Evolutionary conservation across 1,284 basidiomycete genomes (phyloP).

Genomic region (Coniferiporia weirii): DNA sequence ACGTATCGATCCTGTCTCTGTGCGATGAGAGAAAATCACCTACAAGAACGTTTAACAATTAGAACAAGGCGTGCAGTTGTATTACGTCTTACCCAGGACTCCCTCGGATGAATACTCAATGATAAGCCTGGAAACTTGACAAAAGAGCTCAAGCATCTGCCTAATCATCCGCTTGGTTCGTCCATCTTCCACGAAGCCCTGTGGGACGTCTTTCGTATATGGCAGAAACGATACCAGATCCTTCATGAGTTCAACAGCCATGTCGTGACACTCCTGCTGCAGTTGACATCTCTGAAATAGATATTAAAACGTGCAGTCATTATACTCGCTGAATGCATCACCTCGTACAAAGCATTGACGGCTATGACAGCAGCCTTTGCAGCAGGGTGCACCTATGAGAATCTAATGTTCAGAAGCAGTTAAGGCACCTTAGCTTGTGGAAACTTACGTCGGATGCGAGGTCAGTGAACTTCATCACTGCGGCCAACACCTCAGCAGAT

Average conservation of each 20-base stretch:
- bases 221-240: not conserved
- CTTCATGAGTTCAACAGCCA: not conserved
- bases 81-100: not conserved
- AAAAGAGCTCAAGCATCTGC: not conserved
- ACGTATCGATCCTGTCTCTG: no score
- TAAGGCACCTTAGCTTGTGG: not conserved
- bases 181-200: not conserved
- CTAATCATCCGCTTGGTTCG: not conserved
- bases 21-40: no score
- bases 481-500: not conserved
- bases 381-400: not conserved
- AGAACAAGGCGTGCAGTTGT: no score
- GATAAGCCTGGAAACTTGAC: not conserved
- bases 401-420: not conserved
- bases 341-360: not conserved
- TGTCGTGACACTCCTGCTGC: not conserved
- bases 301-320: no score
- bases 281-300: not conserved
- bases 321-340: not conserved
- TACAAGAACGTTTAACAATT: no score
- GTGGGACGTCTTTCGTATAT: no score
- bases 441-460: not conserved
- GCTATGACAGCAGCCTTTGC: not conserved
- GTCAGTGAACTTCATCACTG: not conserved
- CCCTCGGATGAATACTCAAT: not conserved